Percentiles rank a stretch among this genome's conserved stretches.
phyloP scores from a whole-genome alignment of 768 basidiomycete species.

The Saitozyma podzolica region DNA sequence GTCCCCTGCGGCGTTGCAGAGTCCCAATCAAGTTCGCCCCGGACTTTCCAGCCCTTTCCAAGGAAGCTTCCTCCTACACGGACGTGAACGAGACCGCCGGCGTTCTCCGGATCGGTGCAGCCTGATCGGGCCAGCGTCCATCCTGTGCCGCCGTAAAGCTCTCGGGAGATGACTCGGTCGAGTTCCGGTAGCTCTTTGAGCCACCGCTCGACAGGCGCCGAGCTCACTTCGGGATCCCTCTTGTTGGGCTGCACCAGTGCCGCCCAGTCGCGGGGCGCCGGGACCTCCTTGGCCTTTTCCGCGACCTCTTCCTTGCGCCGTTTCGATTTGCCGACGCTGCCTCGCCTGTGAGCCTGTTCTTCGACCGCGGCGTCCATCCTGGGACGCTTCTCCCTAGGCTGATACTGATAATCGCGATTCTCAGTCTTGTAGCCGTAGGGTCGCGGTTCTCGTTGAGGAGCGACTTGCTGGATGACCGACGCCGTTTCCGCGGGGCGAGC shows the following conservation, averaged over 20 bases:
- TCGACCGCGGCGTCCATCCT: conserved; percentile 48
- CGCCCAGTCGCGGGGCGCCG: conserved; percentile 21
- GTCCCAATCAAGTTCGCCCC: conserved; percentile 44
- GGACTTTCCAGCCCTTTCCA: conserved; percentile 30
- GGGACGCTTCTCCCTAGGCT: conserved; percentile 26
- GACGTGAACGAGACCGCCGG: conserved; percentile 39
- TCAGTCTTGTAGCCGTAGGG: conserved; percentile 44
- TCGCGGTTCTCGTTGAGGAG: conserved; percentile 35
- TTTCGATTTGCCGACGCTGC: conserved; percentile 18
- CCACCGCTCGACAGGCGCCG: conserved; percentile 38
- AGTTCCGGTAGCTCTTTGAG: conserved; percentile 33
- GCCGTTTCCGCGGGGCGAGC: conserved; percentile 1
- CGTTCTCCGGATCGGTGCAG: conserved; percentile 5
- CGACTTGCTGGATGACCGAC: conserved; percentile 40
- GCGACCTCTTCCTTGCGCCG: conserved; percentile 31
- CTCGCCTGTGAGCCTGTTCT: conserved; percentile 29
- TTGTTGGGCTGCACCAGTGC: conserved; percentile 17
- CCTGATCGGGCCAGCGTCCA: conserved; percentile 28
- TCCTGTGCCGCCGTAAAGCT: conserved; percentile 33
- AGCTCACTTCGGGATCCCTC: conserved; percentile 34
- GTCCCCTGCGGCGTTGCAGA: conserved; percentile 15
- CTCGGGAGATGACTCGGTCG: conserved; percentile 15
- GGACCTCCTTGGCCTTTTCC: conserved; percentile 4
- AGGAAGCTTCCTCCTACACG: conserved; percentile 37
- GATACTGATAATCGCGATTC: conserved; percentile 32